A percentile compares a stretch with the other conserved stretches of the same genome.
Evolutionary conservation across 805 yeast genomes (phyloP).

Genomic region (Candida pseudofarinosa): DNA sequence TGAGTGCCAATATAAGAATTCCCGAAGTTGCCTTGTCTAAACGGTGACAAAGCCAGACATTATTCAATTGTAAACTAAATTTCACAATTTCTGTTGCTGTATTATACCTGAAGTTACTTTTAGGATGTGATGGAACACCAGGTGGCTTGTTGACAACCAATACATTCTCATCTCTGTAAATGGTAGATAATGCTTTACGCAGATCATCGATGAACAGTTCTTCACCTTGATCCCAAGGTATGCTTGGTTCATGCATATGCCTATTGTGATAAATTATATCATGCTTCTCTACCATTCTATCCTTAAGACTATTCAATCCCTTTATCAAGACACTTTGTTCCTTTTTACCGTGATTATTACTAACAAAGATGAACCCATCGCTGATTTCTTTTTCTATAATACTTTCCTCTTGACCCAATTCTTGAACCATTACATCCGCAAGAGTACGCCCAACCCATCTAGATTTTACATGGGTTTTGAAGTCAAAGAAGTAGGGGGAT

Average conservation of each 20-base stretch:
- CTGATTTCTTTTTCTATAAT: conserved; percentile 22
- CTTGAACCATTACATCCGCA: conserved; percentile 25
- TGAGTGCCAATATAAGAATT: conserved; percentile 40
- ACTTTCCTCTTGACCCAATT: conserved; percentile 29
- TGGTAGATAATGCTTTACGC: conserved; percentile 13
- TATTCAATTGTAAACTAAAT: conserved; percentile 17
- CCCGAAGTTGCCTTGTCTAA: conserved; percentile 53
- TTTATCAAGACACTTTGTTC: conserved; percentile 12
- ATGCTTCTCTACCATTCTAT: conserved; percentile 14
- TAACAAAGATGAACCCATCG: conserved; percentile 21
- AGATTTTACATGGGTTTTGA: conserved; percentile 30
- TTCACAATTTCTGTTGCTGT: conserved; percentile 41
- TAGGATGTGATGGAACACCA: conserved; percentile 55
- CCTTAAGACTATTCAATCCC: conserved; percentile 17
- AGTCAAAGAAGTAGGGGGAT: conserved; percentile 28
- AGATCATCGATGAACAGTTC: not conserved
- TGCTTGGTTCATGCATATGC: conserved; percentile 47
- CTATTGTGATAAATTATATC: conserved; percentile 25
- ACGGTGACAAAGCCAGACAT: conserved; percentile 46
- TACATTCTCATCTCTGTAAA: conserved; percentile 33
- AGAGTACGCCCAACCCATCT: conserved; percentile 36
- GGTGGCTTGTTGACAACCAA: conserved; percentile 49
- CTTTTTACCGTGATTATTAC: conserved; percentile 17
- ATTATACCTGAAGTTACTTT: conserved; percentile 41
- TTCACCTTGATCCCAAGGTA: conserved; percentile 15